These are phyloP conservation scores for Benincasa hispida DNA, from an alignment of 306 rosid species.

Conservation along the genomic window DNA sequence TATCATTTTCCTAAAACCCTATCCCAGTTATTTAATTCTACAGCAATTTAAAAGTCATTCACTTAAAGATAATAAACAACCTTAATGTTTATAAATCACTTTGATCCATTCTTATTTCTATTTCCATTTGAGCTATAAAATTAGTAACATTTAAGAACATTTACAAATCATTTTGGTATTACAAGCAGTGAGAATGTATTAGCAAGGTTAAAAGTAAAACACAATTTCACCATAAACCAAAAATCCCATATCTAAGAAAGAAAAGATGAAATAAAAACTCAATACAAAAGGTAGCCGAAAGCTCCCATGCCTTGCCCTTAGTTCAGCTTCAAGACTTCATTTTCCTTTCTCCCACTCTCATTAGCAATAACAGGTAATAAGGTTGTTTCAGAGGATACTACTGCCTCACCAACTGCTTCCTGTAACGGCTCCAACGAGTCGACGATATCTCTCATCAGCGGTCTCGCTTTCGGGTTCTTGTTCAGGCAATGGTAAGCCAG, in stretches of 20 bases:
- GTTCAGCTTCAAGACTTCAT: constrained; percentile 19
- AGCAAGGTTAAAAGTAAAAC: neutral
- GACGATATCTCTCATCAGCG: constrained; percentile 86
- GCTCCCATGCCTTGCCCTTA: neutral
- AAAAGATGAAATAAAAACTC: no score
- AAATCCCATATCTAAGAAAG: neutral
- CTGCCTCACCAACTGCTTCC: constrained; percentile 18
- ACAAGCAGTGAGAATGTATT: neutral
- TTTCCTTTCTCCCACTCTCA: constrained; percentile 20
- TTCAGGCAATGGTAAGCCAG: constrained; percentile 87
- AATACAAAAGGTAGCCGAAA: neutral
- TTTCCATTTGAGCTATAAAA: neutral
- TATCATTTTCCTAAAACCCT: no score
- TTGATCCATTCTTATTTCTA: neutral
- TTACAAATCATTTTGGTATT: neutral
- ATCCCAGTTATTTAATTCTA: no score
- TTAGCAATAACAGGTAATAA: constrained; percentile 33
- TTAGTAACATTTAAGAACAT: neutral
- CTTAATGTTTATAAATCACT: no score
- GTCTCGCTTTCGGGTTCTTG: constrained; percentile 94
- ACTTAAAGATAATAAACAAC: no score
- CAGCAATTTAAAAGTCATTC: no score
- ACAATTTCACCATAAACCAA: neutral
- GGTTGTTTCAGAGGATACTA: constrained; percentile 28
- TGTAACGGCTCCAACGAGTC: constrained; percentile 96